phyloP scores from a whole-genome alignment of 2,329 filamentous ascomycete species.

The Clarireedia homoeocarpa region DNA sequence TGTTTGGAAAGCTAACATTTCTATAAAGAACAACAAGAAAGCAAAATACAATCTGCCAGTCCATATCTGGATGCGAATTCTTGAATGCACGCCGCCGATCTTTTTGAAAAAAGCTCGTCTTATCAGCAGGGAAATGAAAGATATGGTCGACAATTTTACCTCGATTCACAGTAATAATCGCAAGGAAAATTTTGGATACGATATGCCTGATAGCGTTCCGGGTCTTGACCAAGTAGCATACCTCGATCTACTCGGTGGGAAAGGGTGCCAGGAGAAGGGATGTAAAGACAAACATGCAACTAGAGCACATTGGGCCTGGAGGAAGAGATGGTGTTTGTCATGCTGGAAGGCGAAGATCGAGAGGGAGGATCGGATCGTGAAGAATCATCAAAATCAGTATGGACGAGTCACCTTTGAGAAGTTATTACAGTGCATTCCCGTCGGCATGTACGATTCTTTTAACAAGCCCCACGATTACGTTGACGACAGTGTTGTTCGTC shows the following conservation, averaged over 20 bases:
- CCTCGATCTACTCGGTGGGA: slow-evolving; percentile 25
- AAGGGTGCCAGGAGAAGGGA: slow-evolving; percentile 22
- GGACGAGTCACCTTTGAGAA: slow-evolving; percentile 17
- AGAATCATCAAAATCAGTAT: slow-evolving; percentile 18
- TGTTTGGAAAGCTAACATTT: slow-evolving; percentile 10
- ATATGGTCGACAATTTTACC: slow-evolving; percentile 17
- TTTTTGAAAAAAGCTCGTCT: slow-evolving; percentile 26
- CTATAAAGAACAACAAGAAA: slow-evolving; percentile 8
- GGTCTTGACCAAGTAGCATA: slow-evolving; percentile 23
- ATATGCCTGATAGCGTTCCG: slow-evolving; percentile 20
- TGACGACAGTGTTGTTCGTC: slow-evolving; percentile 12
- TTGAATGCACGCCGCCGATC: slow-evolving; percentile 25
- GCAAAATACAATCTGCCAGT: slow-evolving; percentile 12
- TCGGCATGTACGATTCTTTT: slow-evolving; percentile 27
- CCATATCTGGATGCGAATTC: slow-evolving; percentile 25
- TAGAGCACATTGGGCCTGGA: slow-evolving; percentile 28
- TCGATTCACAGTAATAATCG: slow-evolving; percentile 26
- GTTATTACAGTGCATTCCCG: slow-evolving; percentile 27
- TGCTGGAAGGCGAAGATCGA: slow-evolving; percentile 26
- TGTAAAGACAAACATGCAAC: slow-evolving; percentile 22
- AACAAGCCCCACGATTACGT: slow-evolving; percentile 26
- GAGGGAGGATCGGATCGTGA: slow-evolving; percentile 26
- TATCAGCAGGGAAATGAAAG: slow-evolving; percentile 17
- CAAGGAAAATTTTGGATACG: slow-evolving; percentile 24
- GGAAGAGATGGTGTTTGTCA: slow-evolving; percentile 24